Base-by-base conservation (phyloP, 768 basidiomycete species). In the Mycena venus region DNA sequence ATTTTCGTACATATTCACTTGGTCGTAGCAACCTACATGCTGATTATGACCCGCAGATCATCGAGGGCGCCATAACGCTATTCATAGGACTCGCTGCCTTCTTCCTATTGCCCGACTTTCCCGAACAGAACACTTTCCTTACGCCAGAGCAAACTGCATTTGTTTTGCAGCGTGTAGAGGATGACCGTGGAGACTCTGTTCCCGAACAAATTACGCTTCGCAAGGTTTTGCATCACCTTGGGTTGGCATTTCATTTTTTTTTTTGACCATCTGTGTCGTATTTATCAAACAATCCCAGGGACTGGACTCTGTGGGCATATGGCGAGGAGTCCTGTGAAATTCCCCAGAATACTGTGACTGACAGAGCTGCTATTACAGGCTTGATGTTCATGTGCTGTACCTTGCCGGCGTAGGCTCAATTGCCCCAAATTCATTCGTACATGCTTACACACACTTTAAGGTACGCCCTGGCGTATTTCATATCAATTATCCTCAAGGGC, bases 111-210 rank as follows among this genome's bases (percentile, higher is more conserved):
- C 85, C 87, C 2, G 84, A 88, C 29, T 89, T 89, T 72, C 89
- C 88, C 12, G 86, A 89, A 71, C 81, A 81, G 74, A 90, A 89
- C 77, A 84, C 70, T 2, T 89, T 89, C 79, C 79, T 89, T 53
- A 84, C 84, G 12, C 76, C 82, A 6, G 82, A 86, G 60, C 86
- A 88, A 78, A 88, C 87, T 17, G 82, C 82, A 3, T 70, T 88
- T 49, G 83, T 90, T 27, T 66, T 90, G 55, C 84, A 82, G 76
- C 86, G 89, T 15, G 85, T 89, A 49, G 86, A 89, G 66, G 85
- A 87, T 7, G 89, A 89, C 74, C 85, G 88, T n/a, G 87, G 88
- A 15, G 89, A 90, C 75, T 85, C 88, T 1, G 61, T 87, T 51
- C 88, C 87, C 12, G 89, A 90, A 73, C 68, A 80, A 36, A 40